Evolutionary conservation across 2,329 filamentous ascomycete species (phyloP).

Genomic region (Exophiala aquamarina): DNA sequence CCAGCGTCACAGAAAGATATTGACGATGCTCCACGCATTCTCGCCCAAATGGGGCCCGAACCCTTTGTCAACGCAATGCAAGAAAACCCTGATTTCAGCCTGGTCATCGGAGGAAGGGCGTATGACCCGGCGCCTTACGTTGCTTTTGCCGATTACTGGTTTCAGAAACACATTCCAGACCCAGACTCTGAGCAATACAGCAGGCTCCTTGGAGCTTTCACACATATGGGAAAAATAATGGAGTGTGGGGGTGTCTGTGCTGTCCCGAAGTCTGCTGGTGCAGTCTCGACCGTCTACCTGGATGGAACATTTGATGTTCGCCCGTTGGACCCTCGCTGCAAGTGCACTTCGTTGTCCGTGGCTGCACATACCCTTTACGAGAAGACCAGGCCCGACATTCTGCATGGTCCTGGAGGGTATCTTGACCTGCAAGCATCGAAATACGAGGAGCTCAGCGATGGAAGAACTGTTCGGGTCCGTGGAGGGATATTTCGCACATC

Average conservation of each 20-base stretch:
- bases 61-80: slow-evolving; percentile 45
- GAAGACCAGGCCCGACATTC: slow-evolving; percentile 52
- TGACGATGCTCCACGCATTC: slow-evolving; percentile 36
- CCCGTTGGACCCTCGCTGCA: slow-evolving; percentile 39
- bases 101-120: slow-evolving; percentile 48
- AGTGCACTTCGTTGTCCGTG: slow-evolving; percentile 51
- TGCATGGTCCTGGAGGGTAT: slow-evolving; percentile 51
- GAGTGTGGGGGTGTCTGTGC: slow-evolving; percentile 53
- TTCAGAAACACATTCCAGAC: slow-evolving; percentile 25
- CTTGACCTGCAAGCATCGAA: slow-evolving; percentile 43
- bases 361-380: slow-evolving; percentile 58
- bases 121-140: slow-evolving; percentile 45
- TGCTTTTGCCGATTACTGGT: slow-evolving; percentile 37
- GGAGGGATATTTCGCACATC: slow-evolving; percentile 52
- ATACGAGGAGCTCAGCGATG: slow-evolving; percentile 46
- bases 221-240: slow-evolving; percentile 58
- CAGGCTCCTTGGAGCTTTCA: slow-evolving; percentile 36
- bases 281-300: slow-evolving; percentile 44
- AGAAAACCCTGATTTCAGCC: slow-evolving; percentile 41
- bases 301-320: slow-evolving; percentile 48
- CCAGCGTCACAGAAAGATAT: slow-evolving; percentile 40
- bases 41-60: slow-evolving; percentile 49
- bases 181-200: not conserved
- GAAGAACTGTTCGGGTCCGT: slow-evolving; percentile 26
- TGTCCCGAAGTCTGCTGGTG: slow-evolving; percentile 46